Evolutionary conservation across 2,329 filamentous ascomycete genomes (phyloP).

Genomic region (Venturia oleaginea): DNA sequence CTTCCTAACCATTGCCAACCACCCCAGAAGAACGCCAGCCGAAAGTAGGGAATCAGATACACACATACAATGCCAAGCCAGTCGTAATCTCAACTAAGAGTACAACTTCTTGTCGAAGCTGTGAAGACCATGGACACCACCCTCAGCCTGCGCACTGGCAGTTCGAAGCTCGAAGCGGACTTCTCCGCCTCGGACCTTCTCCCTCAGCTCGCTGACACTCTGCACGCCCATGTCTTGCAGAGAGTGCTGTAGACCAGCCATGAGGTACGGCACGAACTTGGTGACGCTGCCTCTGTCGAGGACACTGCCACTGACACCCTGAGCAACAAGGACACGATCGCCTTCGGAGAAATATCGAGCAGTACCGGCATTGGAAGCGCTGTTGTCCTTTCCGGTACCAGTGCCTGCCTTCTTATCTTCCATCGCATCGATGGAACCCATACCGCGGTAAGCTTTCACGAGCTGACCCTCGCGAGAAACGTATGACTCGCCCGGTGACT

Average conservation of each 20-base stretch:
- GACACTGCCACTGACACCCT: slow-evolving; percentile 85
- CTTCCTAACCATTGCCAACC: background rate
- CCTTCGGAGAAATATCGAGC: slow-evolving; percentile 98
- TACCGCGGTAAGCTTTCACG: slow-evolving; percentile 97
- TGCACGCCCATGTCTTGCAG: slow-evolving; percentile 89
- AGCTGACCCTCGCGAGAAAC: slow-evolving; percentile 95
- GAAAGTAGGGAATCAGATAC: background rate
- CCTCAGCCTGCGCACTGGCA: slow-evolving; percentile 89
- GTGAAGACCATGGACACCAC: slow-evolving; percentile 92
- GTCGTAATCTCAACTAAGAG: slow-evolving; percentile 46
- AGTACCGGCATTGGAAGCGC: slow-evolving; percentile 80
- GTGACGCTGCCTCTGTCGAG: slow-evolving; percentile 76
- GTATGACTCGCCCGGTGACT: slow-evolving; percentile 94
- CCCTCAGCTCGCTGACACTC: slow-evolving; percentile 69
- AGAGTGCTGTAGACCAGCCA: slow-evolving; percentile 92
- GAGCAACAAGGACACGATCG: slow-evolving; percentile 86
- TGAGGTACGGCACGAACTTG: slow-evolving; percentile 93
- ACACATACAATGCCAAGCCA: background rate
- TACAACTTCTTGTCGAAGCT: slow-evolving; percentile 99
- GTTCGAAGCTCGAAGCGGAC: slow-evolving; percentile 92
- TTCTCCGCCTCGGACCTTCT: slow-evolving; percentile 61
- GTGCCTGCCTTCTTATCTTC: slow-evolving; percentile 92
- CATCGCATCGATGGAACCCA: slow-evolving; percentile 99
- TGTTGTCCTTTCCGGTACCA: slow-evolving; percentile 55
- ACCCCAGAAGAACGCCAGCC: background rate